Base-by-base conservation (phyloP, 2,329 filamentous ascomycete species). In the Harringtonia aguacate region DNA sequence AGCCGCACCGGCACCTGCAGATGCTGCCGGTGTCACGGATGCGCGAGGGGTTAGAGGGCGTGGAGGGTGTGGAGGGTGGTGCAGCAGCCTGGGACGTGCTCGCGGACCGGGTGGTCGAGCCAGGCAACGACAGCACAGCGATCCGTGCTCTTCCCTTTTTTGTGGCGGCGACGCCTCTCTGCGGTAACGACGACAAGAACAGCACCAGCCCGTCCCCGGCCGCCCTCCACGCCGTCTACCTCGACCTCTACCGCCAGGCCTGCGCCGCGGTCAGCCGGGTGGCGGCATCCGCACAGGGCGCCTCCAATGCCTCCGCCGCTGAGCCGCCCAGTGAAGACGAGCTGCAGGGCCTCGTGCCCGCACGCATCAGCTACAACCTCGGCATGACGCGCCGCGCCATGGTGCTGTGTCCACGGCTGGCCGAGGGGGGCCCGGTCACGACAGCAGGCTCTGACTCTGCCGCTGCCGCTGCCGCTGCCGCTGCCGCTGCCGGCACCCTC, bases 1-100 rank as follows among this genome's bases (percentile, higher is more conserved):
- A 87, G 57, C 73, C 81, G 13, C 83, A 86, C 55, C 62, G 83
- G 4, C 83, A 87, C 54, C 59, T 87, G 22, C 83, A 87, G 58
- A 69, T 86, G n/a, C 60, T 87, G 4, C 80, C 81, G 0, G 68
- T 85, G 0, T 68, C 73, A 8, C 62, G 68, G 17, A 86, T 86
- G 80, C 67, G 63, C 30, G 68, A 70, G 13, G 77, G 75, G 0
- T 52, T 79, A 7, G 48, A 53, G 8, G 43, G n/a, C 6, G 51
- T 45, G 3, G 47, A 48, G 24, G 10, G 24, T 10, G n/a, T n/a
- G n/a, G n/a, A n/a, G n/a, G 24, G 10, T 27, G 7, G 24, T 3
- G 56, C 54, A 3, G 44, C 27, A 3, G 53, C 50, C n/a, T 81
- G 77, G 77, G 50, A 52, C 10, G 60, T 77, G 3, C 57, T 81